Conservation (phyloP, 768 basidiomycete species). For the Calocybe indica region DNA sequence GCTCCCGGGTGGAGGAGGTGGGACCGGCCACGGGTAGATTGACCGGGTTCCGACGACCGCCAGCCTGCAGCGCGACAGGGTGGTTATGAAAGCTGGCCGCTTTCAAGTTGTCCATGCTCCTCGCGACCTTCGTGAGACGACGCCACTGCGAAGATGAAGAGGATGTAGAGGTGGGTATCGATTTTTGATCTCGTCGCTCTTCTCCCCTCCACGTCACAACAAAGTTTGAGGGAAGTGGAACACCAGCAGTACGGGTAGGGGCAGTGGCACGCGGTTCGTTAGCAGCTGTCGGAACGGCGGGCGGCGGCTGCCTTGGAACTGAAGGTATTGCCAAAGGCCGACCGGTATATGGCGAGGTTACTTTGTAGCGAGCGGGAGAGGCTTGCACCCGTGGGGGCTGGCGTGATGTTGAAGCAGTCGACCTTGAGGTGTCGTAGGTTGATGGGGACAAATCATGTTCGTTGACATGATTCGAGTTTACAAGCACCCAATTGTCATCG, state of each 20-base stretch:
- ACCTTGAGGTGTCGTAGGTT: conserved; percentile 16
- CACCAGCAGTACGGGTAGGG: conserved; percentile 27
- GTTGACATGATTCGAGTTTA: conserved; percentile 21
- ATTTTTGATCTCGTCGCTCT: conserved; percentile 31
- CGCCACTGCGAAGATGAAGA: conserved; percentile 12
- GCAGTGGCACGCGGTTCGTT: conserved; percentile 25
- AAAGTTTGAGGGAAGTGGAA: conserved; percentile 41
- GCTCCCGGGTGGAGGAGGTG: conserved; percentile 16
- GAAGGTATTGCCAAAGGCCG: conserved; percentile 27
- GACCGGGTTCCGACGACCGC: conserved; percentile 22
- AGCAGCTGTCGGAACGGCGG: conserved; percentile 25
- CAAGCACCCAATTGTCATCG: conserved; percentile 23
- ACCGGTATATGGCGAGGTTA: conserved; percentile 25
- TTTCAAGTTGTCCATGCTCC: conserved; percentile 55
- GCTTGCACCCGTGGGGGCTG: conserved; percentile 23
- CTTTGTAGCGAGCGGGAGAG: conserved; percentile 22
- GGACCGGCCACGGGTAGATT: conserved; percentile 29
- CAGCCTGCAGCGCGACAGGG: conserved; percentile 28
- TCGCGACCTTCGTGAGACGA: conserved; percentile 33
- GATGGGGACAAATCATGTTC: conserved; percentile 22
- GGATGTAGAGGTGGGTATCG: conserved; percentile 23
- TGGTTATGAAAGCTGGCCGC: conserved; percentile 22
- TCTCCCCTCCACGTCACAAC: conserved; percentile 48
- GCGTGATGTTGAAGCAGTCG: conserved; percentile 13
- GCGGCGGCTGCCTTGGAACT: conserved; percentile 32